A percentile compares a stretch with the other conserved stretches of the same genome.
phyloP scores from a whole-genome alignment of 352 stramenopile genomes.

The Pythium aphanidermatum region DNA sequence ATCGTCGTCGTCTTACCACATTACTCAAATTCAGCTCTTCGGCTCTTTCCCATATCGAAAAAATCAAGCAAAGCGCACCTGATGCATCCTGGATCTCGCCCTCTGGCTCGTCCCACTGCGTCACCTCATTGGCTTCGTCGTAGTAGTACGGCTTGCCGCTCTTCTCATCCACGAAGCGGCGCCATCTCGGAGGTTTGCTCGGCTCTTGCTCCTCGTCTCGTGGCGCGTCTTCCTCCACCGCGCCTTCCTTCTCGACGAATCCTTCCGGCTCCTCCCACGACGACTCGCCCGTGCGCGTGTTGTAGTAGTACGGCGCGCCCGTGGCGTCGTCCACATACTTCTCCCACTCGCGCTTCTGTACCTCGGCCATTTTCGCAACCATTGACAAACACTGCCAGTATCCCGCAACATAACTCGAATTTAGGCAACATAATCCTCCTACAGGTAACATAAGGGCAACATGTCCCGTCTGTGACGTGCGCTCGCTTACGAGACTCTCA shows the following conservation, averaged over 20 bases:
- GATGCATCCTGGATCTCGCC: slow-evolving; percentile 24
- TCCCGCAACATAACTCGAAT: slow-evolving; percentile 1
- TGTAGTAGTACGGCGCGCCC: slow-evolving; percentile 73
- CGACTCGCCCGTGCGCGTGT: slow-evolving; percentile 55
- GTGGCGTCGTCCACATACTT: slow-evolving; percentile 65
- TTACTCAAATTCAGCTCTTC: too few species aligned
- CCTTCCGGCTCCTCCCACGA: slow-evolving; percentile 58
- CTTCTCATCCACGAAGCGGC: slow-evolving; percentile 55
- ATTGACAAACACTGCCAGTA: background rate
- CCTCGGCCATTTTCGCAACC: background rate
- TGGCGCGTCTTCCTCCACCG: background rate
- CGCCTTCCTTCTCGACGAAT: slow-evolving; percentile 17
- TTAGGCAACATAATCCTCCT: slow-evolving; percentile 9
- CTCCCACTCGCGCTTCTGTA: slow-evolving; percentile 37
- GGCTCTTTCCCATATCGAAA: background rate
- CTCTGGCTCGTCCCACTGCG: slow-evolving; percentile 70
- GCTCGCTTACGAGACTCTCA: slow-evolving; percentile 34
- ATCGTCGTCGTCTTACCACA: slow-evolving; percentile 6
- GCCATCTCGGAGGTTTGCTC: slow-evolving; percentile 34
- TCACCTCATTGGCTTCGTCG: slow-evolving; percentile 61
- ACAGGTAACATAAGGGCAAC: background rate
- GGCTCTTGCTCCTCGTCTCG: slow-evolving; percentile 2
- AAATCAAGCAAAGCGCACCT: slow-evolving; percentile 9
- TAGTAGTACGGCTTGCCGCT: slow-evolving; percentile 62
- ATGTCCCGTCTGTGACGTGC: slow-evolving; percentile 10